Evolutionary conservation across 2,329 filamentous ascomycete genomes (phyloP), one percentile per base, ranked within the genome.

Genomic region (Macroventuria anomochaeta): DNA sequence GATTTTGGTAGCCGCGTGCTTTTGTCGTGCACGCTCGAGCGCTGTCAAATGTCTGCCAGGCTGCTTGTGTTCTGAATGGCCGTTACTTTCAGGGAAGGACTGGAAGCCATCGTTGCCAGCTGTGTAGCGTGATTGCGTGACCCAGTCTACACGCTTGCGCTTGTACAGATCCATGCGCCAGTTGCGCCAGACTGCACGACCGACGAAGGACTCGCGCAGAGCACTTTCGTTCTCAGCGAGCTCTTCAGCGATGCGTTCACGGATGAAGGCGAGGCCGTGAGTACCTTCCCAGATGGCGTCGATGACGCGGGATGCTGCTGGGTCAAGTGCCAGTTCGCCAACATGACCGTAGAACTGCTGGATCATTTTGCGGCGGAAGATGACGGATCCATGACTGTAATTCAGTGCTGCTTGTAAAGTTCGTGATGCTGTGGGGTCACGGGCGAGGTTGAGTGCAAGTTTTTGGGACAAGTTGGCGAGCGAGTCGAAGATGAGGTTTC

Each of bases 101-200:
- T 80, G 77, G 64, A 81, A 81, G 0, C 78, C 79, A 10, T 81
- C 78, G 53, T 79, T 80, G 41, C 77, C 78, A n/a, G 78, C 80
- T 31, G 76, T 77, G 51, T 72, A 72, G 46, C 86, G 86, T 10
- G 83, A 83, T 61, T 84, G 81, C 51, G 78, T 79, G 52, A 86
- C 79, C 88, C 88, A 91, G 50, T 89, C 86, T 5, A 76, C 78
- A 33, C 84, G 77, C 46, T 81, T 77, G 23, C 86, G 78, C 67
- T 86, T 88, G 73, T 87, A 90, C 5, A 88, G 73, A 72, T 91
- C 88, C 83, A 90, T 87, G 29, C 80, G 82, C 88, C 88, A 91
- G 66, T 90, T 90, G 59, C 85, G 81, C 87, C 87, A 90, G 10
- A 90, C 87, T 3, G 85, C 85, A 28, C 87, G 78, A 2, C 88